These are phyloP conservation scores for Fragilariopsis cylindrus DNA, from an alignment of 108 stramenopile genomes.

Conservation along the genomic window DNA sequence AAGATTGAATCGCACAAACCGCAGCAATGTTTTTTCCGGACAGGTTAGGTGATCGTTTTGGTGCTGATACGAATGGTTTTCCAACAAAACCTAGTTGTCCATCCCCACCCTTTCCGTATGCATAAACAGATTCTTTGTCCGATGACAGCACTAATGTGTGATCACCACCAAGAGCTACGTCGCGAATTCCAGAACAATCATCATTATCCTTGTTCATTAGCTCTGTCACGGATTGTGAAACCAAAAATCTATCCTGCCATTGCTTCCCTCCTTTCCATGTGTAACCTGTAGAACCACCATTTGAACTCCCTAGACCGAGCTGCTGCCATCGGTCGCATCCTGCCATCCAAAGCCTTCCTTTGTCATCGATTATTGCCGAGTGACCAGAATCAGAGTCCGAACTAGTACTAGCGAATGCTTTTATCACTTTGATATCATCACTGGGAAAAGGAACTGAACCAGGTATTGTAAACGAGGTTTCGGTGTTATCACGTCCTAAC, in stretches of 20 bases:
- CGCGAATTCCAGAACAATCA: slow-evolving; percentile 30
- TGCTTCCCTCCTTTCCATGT: slow-evolving; percentile 64
- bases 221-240: slow-evolving; percentile 28
- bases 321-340: slow-evolving; percentile 82
- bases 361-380: slow-evolving; percentile 51
- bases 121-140: slow-evolving; percentile 50
- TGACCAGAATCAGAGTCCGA: slow-evolving; percentile 57
- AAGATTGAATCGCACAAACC: slow-evolving; percentile 59
- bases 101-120: slow-evolving; percentile 69
- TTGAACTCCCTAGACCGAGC: slow-evolving; percentile 60
- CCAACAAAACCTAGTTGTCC: slow-evolving; percentile 58
- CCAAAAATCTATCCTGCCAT: slow-evolving; percentile 55
- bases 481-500: slow-evolving; percentile 30
- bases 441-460: neutral
- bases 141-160: slow-evolving; percentile 63
- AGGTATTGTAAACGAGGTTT: neutral
- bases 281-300: slow-evolving; percentile 61
- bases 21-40: slow-evolving; percentile 45
- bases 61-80: slow-evolving; percentile 69
- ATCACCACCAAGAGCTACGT: slow-evolving; percentile 74
- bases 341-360: slow-evolving; percentile 53
- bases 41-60: slow-evolving; percentile 49
- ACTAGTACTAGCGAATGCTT: slow-evolving; percentile 44
- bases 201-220: slow-evolving; percentile 33
- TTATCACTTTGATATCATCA: slow-evolving; percentile 1